Conservation (phyloP, 306 rosid species). For the Erythrophleum fordii region DNA sequence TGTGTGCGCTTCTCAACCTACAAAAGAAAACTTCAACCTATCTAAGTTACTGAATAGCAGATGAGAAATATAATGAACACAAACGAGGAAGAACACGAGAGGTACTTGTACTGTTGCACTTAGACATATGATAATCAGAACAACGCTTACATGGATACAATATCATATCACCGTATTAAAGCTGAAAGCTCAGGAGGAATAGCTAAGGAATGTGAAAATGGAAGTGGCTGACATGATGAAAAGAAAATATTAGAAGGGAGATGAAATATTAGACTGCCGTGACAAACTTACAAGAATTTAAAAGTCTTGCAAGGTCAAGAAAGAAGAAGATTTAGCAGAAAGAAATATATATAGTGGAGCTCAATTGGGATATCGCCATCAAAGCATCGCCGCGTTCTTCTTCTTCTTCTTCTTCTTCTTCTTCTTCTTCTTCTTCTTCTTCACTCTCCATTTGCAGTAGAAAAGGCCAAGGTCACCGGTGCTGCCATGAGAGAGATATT, state of each 20-base stretch:
- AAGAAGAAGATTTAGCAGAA: constrained; percentile 1
- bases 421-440: constrained; percentile 11
- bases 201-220: neutral
- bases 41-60: neutral
- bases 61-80: neutral
- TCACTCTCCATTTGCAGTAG: constrained; percentile 6
- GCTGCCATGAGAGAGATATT: constrained; percentile 39
- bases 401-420: constrained; percentile 19
- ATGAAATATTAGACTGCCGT: fast-evolving
- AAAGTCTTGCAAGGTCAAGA: constrained; percentile 97
- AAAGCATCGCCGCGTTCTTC: neutral
- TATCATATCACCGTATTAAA: neutral
- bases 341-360: constrained; percentile 22
- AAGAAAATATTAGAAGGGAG: fast-evolving
- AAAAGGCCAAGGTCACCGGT: constrained; percentile 28
- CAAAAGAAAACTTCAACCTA: neutral
- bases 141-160: neutral
- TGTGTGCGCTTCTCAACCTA: neutral
- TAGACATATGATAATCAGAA: neutral
- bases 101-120: neutral
- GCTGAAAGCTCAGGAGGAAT: constrained; percentile 91
- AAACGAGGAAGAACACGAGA: neutral
- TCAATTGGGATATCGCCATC: constrained; percentile 74
- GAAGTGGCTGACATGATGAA: constrained; percentile 18
- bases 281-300: fast-evolving